These are phyloP conservation scores for Trichodelitschia bisporula DNA, from an alignment of 495 filamentous ascomycete species.

Conservation along the genomic window DNA sequence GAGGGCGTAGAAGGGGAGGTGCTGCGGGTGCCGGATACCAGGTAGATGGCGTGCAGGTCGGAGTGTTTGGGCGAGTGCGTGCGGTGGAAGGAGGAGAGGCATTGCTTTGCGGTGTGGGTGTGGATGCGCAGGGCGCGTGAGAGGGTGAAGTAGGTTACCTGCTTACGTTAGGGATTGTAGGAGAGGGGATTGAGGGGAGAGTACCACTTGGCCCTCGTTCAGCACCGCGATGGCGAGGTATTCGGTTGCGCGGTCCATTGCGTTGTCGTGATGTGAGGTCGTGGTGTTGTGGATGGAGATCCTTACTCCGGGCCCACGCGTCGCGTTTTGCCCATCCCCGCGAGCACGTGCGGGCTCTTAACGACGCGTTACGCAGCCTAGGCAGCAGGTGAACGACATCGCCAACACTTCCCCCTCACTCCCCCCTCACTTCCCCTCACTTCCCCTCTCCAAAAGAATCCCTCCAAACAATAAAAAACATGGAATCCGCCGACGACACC, in stretches of 20 bases:
- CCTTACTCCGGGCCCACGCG: neutral
- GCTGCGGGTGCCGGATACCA: constrained; percentile 37
- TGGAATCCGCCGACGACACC: no score
- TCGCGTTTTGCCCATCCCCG: constrained; percentile 29
- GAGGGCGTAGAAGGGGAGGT: constrained; percentile 11
- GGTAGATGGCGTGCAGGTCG: constrained; percentile 65
- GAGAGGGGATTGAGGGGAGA: constrained; percentile 8
- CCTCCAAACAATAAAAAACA: no score
- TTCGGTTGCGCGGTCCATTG: constrained; percentile 29
- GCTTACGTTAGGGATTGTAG: constrained; percentile 3
- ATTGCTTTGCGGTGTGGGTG: constrained; percentile 66
- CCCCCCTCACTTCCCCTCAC: no score
- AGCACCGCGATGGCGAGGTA: constrained; percentile 56
- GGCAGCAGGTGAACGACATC: no score
- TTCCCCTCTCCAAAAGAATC: no score
- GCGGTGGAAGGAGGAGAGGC: constrained; percentile 35
- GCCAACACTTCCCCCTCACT: no score
- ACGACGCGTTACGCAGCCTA: no score
- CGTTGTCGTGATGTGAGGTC: constrained; percentile 1
- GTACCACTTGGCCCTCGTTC: constrained; percentile 49
- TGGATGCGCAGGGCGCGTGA: constrained; percentile 61
- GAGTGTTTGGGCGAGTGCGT: constrained; percentile 57
- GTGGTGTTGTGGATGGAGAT: neutral
- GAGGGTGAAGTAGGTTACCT: constrained; percentile 72
- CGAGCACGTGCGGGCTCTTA: constrained; percentile 25